Conservation (phyloP, 352 stramenopile species). For the Albugo candida region DNA sequence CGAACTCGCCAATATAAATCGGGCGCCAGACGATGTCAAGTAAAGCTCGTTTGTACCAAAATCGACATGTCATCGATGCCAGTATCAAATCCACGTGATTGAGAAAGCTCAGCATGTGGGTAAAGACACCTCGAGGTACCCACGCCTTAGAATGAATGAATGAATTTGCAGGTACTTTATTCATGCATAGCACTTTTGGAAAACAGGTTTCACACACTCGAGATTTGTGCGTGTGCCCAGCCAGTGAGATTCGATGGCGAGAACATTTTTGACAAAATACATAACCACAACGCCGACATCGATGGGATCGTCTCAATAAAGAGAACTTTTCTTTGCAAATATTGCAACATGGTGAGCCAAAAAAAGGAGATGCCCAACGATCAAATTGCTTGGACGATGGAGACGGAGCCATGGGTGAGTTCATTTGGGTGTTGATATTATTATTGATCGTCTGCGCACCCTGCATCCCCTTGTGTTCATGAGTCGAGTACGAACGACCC, state of each 20-base stretch:
- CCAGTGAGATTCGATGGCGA: slow-evolving; percentile 48
- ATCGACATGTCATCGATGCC: slow-evolving; percentile 68
- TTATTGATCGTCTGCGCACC: too few species aligned
- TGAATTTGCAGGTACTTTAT: slow-evolving; percentile 52
- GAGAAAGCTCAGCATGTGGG: slow-evolving; percentile 72
- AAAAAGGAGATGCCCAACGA: too few species aligned
- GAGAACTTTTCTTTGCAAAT: slow-evolving; percentile 69
- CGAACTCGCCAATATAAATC: slow-evolving; percentile 69
- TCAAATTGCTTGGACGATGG: too few species aligned
- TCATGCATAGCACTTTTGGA: slow-evolving; percentile 58
- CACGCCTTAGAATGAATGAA: slow-evolving; percentile 77
- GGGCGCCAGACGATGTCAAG: slow-evolving; percentile 73
- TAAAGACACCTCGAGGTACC: slow-evolving; percentile 68
- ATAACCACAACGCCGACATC: slow-evolving; percentile 59
- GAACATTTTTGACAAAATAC: slow-evolving; percentile 74
- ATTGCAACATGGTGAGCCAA: slow-evolving; percentile 18
- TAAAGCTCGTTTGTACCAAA: slow-evolving; percentile 71
- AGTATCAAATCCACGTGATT: slow-evolving; percentile 74
- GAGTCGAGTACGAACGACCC: too few species aligned
- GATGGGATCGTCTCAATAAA: slow-evolving; percentile 57
- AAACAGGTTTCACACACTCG: slow-evolving; percentile 72
- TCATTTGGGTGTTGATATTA: too few species aligned
- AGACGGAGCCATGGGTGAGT: too few species aligned
- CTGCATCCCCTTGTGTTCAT: too few species aligned
- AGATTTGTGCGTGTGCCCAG: slow-evolving; percentile 68